Percentiles rank a stretch among this genome's conserved stretches.
These are phyloP conservation scores for Gossypium arboreum DNA, from an alignment of 345 rosid genomes.

Conservation along the genomic window DNA sequence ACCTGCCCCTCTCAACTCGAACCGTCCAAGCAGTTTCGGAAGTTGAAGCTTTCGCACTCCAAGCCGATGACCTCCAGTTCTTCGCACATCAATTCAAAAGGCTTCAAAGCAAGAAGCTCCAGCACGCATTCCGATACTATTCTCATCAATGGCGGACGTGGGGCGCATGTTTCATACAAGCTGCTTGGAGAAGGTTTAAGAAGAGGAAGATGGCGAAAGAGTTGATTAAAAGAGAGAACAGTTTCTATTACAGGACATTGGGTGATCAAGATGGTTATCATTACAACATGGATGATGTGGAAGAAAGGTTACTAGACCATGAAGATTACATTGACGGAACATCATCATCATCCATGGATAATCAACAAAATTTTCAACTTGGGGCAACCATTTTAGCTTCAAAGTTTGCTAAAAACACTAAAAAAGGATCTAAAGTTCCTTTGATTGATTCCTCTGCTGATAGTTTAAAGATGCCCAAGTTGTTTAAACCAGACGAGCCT, in stretches of 20 bases:
- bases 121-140: conserved; percentile 93
- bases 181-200: conserved; percentile 73
- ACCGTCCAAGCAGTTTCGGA: conserved; percentile 68
- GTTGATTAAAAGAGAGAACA: conserved; percentile 42
- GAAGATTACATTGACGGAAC: conserved; percentile 17
- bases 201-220: conserved; percentile 60
- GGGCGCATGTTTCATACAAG: conserved; percentile 81
- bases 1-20: conserved; percentile 73
- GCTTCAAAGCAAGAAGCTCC: conserved; percentile 84
- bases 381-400: conserved; percentile 68
- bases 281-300: conserved; percentile 24
- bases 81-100: conserved; percentile 86
- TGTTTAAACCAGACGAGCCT: conserved; percentile 78
- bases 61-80: conserved; percentile 77
- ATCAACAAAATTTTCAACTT: conserved; percentile 27
- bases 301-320: conserved; percentile 7
- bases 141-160: conserved; percentile 96
- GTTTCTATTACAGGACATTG: conserved; percentile 24
- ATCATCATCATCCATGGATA: conserved; percentile 17
- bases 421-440: conserved; percentile 37
- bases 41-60: conserved; percentile 87
- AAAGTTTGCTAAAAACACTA: conserved; percentile 63
- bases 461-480: conserved; percentile 67
- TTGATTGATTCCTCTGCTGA: conserved; percentile 38
- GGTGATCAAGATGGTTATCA: conserved; percentile 20